phyloP scores from a whole-genome alignment of 2,329 filamentous ascomycete genomes.

The Aspergillus puulaauensis region DNA sequence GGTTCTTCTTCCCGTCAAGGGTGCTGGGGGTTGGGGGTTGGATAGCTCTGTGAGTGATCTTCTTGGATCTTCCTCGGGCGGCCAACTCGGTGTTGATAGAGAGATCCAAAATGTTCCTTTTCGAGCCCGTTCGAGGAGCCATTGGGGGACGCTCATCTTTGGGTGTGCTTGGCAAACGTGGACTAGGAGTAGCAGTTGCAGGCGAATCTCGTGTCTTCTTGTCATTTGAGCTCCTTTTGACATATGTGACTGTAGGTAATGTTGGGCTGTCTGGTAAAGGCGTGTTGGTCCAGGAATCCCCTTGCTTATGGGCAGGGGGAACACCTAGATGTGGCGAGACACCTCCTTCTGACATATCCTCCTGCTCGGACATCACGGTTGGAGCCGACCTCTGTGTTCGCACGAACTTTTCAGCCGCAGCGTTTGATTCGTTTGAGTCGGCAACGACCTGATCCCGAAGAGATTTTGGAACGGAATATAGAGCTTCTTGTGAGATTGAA shows the following conservation, averaged over 20 bases:
- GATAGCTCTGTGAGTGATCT: slow-evolving; percentile 36
- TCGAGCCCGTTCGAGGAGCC: slow-evolving; percentile 22
- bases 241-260: slow-evolving; percentile 23
- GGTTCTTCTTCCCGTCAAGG: slow-evolving; percentile 24
- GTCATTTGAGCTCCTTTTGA: slow-evolving; percentile 3
- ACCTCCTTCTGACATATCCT: slow-evolving; percentile 9
- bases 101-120: slow-evolving; percentile 41
- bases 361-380: slow-evolving; percentile 24
- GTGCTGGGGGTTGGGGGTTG: slow-evolving; percentile 37
- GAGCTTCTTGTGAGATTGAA: slow-evolving; percentile 16
- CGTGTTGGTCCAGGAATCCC: slow-evolving; percentile 30
- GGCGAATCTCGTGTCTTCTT: slow-evolving; percentile 12
- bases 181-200: slow-evolving; percentile 2
- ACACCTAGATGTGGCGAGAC: slow-evolving; percentile 26
- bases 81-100: slow-evolving; percentile 43
- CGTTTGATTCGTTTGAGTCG: background rate
- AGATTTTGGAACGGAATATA: background rate
- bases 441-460: slow-evolving; percentile 1
- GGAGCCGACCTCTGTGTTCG: slow-evolving; percentile 34
- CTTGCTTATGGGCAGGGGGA: slow-evolving; percentile 33
- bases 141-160: slow-evolving; percentile 15
- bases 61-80: slow-evolving; percentile 29
- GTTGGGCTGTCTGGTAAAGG: slow-evolving; percentile 38
- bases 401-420: slow-evolving; percentile 12
- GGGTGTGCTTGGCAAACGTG: background rate